Evolutionary conservation across 1,284 basidiomycete species (phyloP).

Genomic region (Moesziomyces sp.): DNA sequence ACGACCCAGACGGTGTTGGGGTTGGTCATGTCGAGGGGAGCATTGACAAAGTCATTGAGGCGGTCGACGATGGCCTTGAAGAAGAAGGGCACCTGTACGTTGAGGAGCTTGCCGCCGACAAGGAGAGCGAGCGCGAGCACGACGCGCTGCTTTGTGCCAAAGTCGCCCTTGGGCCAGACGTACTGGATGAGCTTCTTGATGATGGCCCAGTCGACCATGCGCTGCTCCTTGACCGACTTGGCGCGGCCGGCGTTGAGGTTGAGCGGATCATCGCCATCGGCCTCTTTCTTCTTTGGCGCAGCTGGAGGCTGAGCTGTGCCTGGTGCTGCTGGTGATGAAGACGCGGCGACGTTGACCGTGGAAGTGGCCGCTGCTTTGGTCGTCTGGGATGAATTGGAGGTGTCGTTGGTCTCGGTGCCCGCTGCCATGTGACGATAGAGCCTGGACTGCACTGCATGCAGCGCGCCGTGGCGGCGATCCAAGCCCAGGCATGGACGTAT

Average conservation of each 20-base stretch:
- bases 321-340: constrained; percentile 2
- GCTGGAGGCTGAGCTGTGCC: background rate
- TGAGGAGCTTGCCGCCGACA: constrained; percentile 88
- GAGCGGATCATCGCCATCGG: constrained; percentile 56
- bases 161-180: constrained; percentile 73
- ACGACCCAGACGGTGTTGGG: constrained; percentile 88
- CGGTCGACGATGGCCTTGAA: constrained; percentile 93
- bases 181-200: constrained; percentile 72
- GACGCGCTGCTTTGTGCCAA: constrained; percentile 76
- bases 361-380: constrained; percentile 5
- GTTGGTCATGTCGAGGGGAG: constrained; percentile 76
- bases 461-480: too few species aligned
- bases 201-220: constrained; percentile 71
- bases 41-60: constrained; percentile 73
- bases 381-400: constrained; percentile 1
- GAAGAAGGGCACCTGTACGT: constrained; percentile 95
- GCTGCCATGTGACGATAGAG: constrained; percentile 36
- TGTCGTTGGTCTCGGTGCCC: background rate
- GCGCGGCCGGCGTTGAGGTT: constrained; percentile 39
- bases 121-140: constrained; percentile 83
- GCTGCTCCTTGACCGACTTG: constrained; percentile 53
- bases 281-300: constrained; percentile 24
- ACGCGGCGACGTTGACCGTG: constrained; percentile 22
- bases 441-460: background rate
- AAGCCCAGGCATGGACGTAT: too few species aligned